Conservation (phyloP, 208 protist species). For the Blechomonas ayalai region DNA sequence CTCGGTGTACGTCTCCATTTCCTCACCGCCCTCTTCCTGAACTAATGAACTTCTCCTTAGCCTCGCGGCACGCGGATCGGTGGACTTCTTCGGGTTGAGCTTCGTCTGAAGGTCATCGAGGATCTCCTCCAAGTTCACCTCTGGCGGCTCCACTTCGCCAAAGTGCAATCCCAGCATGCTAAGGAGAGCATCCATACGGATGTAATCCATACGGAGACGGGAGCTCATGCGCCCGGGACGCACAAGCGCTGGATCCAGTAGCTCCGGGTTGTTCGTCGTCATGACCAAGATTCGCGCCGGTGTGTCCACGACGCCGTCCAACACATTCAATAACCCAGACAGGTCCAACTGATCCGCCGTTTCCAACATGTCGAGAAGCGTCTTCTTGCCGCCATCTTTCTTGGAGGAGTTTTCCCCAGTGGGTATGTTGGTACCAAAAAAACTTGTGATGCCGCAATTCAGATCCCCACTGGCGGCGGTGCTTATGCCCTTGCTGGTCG, state of each 20-base stretch:
- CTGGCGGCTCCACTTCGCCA: constrained; percentile 23
- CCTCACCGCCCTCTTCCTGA: too few species aligned
- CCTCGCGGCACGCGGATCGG: too few species aligned
- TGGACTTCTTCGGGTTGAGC: too few species aligned
- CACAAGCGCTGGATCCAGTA: constrained; percentile 82
- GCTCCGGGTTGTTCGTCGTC: constrained; percentile 82
- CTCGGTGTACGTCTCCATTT: too few species aligned
- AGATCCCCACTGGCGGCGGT: too few species aligned
- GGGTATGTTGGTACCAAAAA: too few species aligned
- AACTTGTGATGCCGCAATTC: too few species aligned
- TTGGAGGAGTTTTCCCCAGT: background rate
- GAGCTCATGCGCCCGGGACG: constrained; percentile 80
- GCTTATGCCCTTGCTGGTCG: background rate
- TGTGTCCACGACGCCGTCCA: constrained; percentile 86
- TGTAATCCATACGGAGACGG: constrained; percentile 65
- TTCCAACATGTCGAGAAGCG: constrained; percentile 30
- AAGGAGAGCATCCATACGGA: constrained; percentile 34
- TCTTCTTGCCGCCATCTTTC: constrained; percentile 10
- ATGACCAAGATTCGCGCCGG: constrained; percentile 83
- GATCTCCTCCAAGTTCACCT: constrained; percentile 6
- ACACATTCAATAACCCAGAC: constrained; percentile 82
- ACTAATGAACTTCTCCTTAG: too few species aligned
- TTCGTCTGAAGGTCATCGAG: constrained; percentile 13
- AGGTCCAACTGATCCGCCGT: constrained; percentile 66
- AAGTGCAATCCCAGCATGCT: constrained; percentile 79